A percentile compares a stretch with the other conserved stretches of the same genome.
Conservation (phyloP, 305 asterid species). For the Petunia hybrid region DNA sequence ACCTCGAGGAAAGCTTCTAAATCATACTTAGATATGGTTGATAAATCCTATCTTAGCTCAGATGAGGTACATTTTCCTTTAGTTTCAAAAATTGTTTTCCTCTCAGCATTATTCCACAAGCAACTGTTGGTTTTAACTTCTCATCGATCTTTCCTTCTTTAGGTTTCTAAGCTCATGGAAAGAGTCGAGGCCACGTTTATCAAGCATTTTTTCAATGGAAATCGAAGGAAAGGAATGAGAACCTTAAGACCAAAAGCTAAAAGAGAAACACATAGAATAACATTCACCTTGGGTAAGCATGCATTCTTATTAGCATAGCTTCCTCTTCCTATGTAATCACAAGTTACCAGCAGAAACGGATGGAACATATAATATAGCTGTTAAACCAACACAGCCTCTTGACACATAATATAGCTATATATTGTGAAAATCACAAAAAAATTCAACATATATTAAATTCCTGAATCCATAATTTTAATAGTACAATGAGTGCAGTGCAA, state of each 20-base stretch:
- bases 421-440: too few relatives aligned
- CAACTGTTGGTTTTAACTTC: not conserved
- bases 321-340: not conserved
- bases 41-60: constrained; percentile 65
- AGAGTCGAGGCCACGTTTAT: constrained; percentile 69
- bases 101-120: constrained; percentile 22
- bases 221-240: constrained; percentile 76
- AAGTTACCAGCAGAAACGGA: not conserved
- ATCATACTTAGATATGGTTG: constrained; percentile 76
- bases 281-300: constrained; percentile 71
- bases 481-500: not conserved
- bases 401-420: too few relatives aligned
- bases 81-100: not conserved
- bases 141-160: not conserved
- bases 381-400: too few relatives aligned
- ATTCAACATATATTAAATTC: too few relatives aligned
- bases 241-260: constrained; percentile 63
- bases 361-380: too few relatives aligned
- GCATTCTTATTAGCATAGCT: not conserved
- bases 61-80: constrained; percentile 66
- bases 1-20: constrained; percentile 82
- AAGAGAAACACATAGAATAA: constrained; percentile 69
- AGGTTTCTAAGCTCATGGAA: constrained; percentile 70
- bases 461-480: too few relatives aligned
- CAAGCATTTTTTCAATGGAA: constrained; percentile 85